Percentiles rank a stretch among this genome's conserved stretches.
Conservation (phyloP, 306 rosid species). For the Dalbergia cochinchinensis region DNA sequence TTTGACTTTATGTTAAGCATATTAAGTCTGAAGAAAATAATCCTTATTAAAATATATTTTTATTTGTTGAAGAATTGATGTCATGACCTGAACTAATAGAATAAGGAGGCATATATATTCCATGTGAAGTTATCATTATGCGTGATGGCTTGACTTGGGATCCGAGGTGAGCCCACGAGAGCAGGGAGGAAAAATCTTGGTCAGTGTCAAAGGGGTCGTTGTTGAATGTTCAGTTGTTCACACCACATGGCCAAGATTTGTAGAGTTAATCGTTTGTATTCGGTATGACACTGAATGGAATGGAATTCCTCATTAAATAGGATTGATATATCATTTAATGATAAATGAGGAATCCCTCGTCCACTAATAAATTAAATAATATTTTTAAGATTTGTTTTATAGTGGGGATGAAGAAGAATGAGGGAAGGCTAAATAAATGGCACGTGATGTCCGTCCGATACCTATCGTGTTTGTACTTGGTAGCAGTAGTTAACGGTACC, state of each 20-base stretch:
- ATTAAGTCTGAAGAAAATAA: no score
- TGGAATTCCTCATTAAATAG: no score
- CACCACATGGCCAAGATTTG: background rate
- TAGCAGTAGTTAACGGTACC: no score
- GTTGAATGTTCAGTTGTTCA: conserved; percentile 19
- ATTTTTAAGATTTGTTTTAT: no score
- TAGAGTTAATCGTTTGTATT: background rate
- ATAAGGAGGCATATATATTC: background rate
- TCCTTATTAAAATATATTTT: no score
- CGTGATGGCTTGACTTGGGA: background rate
- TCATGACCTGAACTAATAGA: background rate
- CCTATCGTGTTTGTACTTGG: background rate
- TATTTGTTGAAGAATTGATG: no score
- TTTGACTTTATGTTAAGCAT: no score
- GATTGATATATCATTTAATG: no score
- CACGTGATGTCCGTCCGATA: conserved; percentile 32
- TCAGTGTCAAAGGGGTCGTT: background rate
- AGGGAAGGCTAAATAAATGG: background rate
- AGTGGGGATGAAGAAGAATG: background rate
- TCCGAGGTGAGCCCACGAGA: background rate
- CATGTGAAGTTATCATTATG: background rate
- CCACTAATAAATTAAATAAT: no score
- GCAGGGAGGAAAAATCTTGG: conserved; percentile 6
- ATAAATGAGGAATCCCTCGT: no score
- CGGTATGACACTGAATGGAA: no score